Conservation (phyloP, 164 flowering plant genomes). For the Sextonia rubra region DNA sequence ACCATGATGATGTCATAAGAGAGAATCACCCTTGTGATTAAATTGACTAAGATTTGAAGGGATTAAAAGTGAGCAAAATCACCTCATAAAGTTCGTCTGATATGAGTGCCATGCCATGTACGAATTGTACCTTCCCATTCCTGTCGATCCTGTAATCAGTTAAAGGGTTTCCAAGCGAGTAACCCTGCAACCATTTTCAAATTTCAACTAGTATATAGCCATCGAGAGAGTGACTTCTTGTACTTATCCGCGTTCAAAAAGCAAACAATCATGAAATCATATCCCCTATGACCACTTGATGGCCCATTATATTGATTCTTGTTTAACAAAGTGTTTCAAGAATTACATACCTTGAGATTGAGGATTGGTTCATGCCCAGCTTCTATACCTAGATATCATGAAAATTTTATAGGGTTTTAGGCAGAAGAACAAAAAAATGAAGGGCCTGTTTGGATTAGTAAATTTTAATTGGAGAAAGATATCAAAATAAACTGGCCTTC, state of each 20-base stretch:
- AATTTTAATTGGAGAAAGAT: too few species aligned
- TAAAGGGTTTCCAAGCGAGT: conserved; percentile 40
- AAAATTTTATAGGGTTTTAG: neutral
- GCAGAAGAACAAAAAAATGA: too few species aligned
- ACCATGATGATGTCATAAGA: too few species aligned
- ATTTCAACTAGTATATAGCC: too few species aligned
- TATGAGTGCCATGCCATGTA: conserved; percentile 40
- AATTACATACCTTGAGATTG: conserved; percentile 29
- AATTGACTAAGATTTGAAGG: neutral
- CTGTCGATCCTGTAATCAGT: conserved; percentile 18
- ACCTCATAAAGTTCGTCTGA: conserved; percentile 54
- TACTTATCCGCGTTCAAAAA: too few species aligned
- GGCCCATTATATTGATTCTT: too few species aligned
- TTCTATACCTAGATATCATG: conserved; percentile 22
- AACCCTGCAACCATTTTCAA: conserved; percentile 33
- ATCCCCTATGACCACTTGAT: too few species aligned
- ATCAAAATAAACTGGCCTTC: too few species aligned
- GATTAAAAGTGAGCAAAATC: neutral
- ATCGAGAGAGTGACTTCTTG: too few species aligned
- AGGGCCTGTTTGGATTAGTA: too few species aligned
- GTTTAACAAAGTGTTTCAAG: too few species aligned
- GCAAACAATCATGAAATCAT: too few species aligned
- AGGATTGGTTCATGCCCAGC: conserved; percentile 22
- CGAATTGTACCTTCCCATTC: conserved; percentile 26
- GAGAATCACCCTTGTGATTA: neutral